A percentile compares a stretch with the other conserved stretches of the same genome.
Conservation (phyloP, 1,284 basidiomycete species). For the Omphalotus olearius region DNA sequence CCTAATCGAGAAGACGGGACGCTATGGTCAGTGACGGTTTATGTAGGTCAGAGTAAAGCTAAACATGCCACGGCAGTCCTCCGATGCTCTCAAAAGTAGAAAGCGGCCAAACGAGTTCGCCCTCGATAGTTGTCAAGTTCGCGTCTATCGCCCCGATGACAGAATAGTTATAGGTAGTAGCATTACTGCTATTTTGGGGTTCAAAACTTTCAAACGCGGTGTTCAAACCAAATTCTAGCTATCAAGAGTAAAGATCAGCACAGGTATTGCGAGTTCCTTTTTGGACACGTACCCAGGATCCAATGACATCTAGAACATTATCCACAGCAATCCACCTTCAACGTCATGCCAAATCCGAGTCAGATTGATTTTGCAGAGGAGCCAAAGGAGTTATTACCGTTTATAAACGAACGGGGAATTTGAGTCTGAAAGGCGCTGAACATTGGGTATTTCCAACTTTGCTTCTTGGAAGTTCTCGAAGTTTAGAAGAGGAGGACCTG, state of each 20-base stretch:
- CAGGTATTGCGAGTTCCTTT: too few species aligned
- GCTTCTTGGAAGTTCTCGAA: conserved; percentile 13
- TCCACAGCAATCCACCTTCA: conserved; percentile 11
- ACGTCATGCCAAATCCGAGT: background rate
- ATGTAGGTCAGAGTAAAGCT: background rate
- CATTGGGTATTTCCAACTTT: conserved; percentile 12
- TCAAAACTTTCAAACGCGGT: conserved; percentile 1
- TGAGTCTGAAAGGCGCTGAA: conserved; percentile 3
- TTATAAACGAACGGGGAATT: conserved; percentile 8
- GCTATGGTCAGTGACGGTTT: too few species aligned
- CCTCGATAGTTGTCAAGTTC: conserved; percentile 1
- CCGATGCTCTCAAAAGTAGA: conserved; percentile 3
- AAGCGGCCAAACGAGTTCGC: background rate
- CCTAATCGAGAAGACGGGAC: background rate
- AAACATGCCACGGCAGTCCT: conserved; percentile 4
- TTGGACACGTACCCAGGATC: background rate
- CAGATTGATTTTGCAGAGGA: background rate
- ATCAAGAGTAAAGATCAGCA: background rate
- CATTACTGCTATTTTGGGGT: conserved; percentile 5
- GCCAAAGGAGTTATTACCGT: background rate
- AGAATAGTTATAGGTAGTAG: conserved; percentile 3
- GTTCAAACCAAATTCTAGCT: conserved; percentile 5
- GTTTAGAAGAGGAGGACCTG: conserved; percentile 9
- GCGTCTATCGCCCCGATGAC: conserved; percentile 4
- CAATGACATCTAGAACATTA: conserved; percentile 3